Evolutionary conservation across 192 early-diverging fungal species (phyloP), one percentile per base, ranked within the genome.

Genomic region (Neocallimastix lanati): DNA sequence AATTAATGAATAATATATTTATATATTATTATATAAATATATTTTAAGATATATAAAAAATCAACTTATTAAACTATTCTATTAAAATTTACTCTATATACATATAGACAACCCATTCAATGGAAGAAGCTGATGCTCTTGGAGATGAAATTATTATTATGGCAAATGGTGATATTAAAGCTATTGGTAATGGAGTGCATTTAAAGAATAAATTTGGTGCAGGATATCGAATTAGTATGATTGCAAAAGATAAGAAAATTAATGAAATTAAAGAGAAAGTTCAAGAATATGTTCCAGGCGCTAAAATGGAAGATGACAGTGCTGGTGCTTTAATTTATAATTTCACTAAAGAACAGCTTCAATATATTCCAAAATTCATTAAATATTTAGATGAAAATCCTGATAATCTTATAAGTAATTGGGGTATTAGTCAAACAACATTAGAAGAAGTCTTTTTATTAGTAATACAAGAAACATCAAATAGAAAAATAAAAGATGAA

Each of bases 171-270:
- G 82, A 84, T 12, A 77, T 93, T 29, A 83, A 87, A 4, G 92
- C 91, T 28, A 77, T 92, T 2, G 92, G 92, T 29, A 91, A 87
- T 58, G 86, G 87, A 36, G 83, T 91, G 15, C 88, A 86, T 78
- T 82, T 93, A 28, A 93, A 93, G 83, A 89, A 86, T 84, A 91
- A 91, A 82, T 93, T 91, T 84, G 92, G 92, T 18, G 85, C 88
- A 7, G 93, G 93, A 16, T 92, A 94, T 82, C 87, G 90, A 15
- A 86, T 94, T 78, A 58, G 35, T 76, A 78, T 80, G 28, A 78
- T 80, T 12, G 79, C 80, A 5, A 78, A 80, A 13, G 80, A 76
- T 18, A 67, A 37, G 18, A 67, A 37, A 29, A 35, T 80, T 29
- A 78, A 29, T 35, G 33, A 29, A 76, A 29, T 76, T 16, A 35